These are phyloP conservation scores for Debaryomyces tyrocola DNA, from an alignment of 805 yeast species.

Conservation along the genomic window DNA sequence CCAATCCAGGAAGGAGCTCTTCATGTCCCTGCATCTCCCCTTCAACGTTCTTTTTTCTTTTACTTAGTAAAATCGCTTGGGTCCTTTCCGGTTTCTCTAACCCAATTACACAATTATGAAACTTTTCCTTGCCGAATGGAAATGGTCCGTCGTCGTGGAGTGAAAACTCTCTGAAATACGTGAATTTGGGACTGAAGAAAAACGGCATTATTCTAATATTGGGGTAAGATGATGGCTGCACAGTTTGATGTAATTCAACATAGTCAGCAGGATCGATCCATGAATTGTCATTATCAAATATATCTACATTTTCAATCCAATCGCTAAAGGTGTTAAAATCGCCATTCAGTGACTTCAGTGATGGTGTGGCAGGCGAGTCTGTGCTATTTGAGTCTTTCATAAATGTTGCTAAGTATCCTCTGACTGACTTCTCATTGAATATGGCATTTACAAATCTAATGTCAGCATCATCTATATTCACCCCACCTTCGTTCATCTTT, in stretches of 20 bases:
- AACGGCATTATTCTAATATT: conserved; percentile 47
- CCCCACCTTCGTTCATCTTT: conserved; percentile 65
- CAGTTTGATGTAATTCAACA: conserved; percentile 60
- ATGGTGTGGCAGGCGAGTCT: conserved; percentile 1
- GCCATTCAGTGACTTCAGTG: neutral
- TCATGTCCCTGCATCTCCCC: conserved; percentile 29
- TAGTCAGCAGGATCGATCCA: conserved; percentile 84
- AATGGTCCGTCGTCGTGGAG: conserved; percentile 43
- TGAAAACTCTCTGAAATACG: conserved; percentile 56
- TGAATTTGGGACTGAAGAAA: conserved; percentile 55
- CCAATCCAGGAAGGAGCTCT: conserved; percentile 20
- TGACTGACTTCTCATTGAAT: conserved; percentile 54
- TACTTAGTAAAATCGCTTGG: conserved; percentile 45
- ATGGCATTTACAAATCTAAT: conserved; percentile 63
- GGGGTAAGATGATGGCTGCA: conserved; percentile 41
- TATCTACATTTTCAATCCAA: conserved; percentile 25
- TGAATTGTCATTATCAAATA: conserved; percentile 28
- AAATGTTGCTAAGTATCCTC: conserved; percentile 22
- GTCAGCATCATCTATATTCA: conserved; percentile 69
- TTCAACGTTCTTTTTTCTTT: conserved; percentile 15
- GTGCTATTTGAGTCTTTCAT: conserved; percentile 10
- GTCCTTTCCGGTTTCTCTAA: conserved; percentile 53
- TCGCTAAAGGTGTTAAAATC: conserved; percentile 10
- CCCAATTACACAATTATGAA: conserved; percentile 68
- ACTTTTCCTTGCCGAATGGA: conserved; percentile 62